phyloP scores from a whole-genome alignment of 257 asterid species.

The Lycium barbarum region DNA sequence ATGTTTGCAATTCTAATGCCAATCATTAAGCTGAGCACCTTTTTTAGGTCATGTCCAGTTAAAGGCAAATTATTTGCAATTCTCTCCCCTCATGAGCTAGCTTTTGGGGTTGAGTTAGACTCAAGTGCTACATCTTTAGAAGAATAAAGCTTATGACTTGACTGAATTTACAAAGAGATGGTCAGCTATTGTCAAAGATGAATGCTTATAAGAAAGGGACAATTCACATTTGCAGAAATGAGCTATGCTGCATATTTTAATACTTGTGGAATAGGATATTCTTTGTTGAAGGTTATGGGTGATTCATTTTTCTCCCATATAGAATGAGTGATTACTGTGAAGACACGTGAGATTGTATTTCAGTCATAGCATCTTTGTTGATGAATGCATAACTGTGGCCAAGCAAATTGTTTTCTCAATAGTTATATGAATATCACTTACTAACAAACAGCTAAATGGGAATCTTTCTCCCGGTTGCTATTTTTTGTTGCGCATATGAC shows the following conservation, averaged over 20 bases:
- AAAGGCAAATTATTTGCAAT: neutral
- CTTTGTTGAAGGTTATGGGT: neutral
- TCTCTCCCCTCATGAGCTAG: no score
- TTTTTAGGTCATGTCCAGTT: constrained; percentile 3
- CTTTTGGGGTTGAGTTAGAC: no score
- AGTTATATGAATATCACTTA: neutral
- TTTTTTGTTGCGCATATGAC: neutral
- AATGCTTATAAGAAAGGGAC: neutral
- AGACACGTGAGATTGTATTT: neutral
- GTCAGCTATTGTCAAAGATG: neutral
- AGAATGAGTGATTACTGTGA: neutral
- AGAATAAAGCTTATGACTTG: neutral
- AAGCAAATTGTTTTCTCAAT: neutral
- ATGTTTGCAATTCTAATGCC: neutral
- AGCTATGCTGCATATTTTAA: neutral
- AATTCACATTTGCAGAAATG: neutral
- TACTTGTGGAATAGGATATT: neutral
- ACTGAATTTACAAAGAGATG: constrained; percentile 12
- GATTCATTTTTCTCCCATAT: neutral
- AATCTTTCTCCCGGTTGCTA: neutral
- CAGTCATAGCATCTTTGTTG: constrained; percentile 4
- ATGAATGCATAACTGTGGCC: neutral
- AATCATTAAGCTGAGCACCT: neutral
- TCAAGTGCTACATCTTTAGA: no score
- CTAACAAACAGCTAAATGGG: neutral